A percentile compares a stretch with the other conserved stretches of the same genome.
Conservation (phyloP, 495 filamentous ascomycete genomes). For the Thermothielavioides terrestris region DNA sequence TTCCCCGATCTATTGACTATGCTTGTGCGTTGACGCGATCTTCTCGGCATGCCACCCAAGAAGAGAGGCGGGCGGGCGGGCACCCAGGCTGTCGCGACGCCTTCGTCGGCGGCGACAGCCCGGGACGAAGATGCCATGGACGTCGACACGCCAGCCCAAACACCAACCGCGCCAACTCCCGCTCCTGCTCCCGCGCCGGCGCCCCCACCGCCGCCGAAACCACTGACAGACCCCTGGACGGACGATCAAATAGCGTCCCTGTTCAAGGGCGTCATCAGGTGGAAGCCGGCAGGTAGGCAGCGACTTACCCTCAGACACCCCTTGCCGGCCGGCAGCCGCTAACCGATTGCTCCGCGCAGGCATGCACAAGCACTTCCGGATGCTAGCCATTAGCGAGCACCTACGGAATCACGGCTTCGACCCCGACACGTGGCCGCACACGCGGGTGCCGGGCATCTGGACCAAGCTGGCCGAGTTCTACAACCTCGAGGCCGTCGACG, state of each 20-base stretch:
- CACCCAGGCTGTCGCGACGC: slow-evolving; percentile 26
- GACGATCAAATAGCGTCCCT: slow-evolving; percentile 89
- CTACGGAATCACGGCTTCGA: slow-evolving; percentile 82
- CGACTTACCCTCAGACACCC: neutral
- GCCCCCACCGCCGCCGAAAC: slow-evolving; percentile 25
- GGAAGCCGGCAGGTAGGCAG: slow-evolving; percentile 82
- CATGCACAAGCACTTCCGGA: slow-evolving; percentile 95
- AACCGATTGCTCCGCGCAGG: slow-evolving; percentile 41
- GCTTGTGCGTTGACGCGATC: neutral
- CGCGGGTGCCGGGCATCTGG: slow-evolving; percentile 85
- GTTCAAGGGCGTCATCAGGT: slow-evolving; percentile 79
- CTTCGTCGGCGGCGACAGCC: slow-evolving; percentile 29
- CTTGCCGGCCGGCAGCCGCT: slow-evolving; percentile 9
- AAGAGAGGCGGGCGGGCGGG: slow-evolving; percentile 47
- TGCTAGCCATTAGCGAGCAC: slow-evolving; percentile 79
- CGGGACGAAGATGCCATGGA: slow-evolving; percentile 47
- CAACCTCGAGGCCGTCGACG: slow-evolving; percentile 81
- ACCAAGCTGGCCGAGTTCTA: slow-evolving; percentile 74
- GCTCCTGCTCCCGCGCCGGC: too few species aligned
- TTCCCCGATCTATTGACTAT: neutral
- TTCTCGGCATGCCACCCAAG: slow-evolving; percentile 58
- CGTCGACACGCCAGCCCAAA: slow-evolving; percentile 38
- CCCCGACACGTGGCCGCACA: slow-evolving; percentile 60
- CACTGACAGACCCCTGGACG: slow-evolving; percentile 72
- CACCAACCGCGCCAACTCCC: slow-evolving; percentile 39